Conservation (phyloP, 371 early-diverging fungal species). For the Globomyces sp. region DNA sequence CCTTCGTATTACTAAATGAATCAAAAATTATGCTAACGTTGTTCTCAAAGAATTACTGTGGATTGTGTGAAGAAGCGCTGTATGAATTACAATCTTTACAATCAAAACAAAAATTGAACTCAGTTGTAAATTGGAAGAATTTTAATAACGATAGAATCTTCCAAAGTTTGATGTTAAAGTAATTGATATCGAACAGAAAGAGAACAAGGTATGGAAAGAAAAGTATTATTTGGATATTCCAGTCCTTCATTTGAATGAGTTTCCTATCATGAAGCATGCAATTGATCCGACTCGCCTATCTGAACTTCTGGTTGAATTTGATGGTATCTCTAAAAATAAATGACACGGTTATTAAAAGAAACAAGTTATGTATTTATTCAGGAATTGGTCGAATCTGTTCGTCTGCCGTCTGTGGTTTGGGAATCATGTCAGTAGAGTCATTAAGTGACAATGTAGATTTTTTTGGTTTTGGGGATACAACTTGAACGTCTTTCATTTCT, state of each 20-base stretch:
- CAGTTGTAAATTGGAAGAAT: too few relatives aligned
- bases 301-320: not conserved
- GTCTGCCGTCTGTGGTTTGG: too few relatives aligned
- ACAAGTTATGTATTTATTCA: too few relatives aligned
- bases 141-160: too few relatives aligned
- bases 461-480: too few relatives aligned
- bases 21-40: not conserved
- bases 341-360: too few relatives aligned
- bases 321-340: too few relatives aligned
- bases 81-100: not conserved
- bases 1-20: too few relatives aligned
- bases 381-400: too few relatives aligned
- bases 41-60: constrained; percentile 8
- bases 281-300: not conserved
- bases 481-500: too few relatives aligned
- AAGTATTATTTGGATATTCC: constrained; percentile 10
- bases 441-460: too few relatives aligned
- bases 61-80: constrained; percentile 10
- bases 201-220: not conserved
- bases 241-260: constrained; percentile 6
- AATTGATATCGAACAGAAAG: constrained; percentile 8
- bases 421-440: too few relatives aligned
- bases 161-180: not conserved
- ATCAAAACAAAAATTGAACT: not conserved
- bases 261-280: not conserved